Conservation (phyloP, 2,329 filamentous ascomycete species). For the Beauveria sp. region DNA sequence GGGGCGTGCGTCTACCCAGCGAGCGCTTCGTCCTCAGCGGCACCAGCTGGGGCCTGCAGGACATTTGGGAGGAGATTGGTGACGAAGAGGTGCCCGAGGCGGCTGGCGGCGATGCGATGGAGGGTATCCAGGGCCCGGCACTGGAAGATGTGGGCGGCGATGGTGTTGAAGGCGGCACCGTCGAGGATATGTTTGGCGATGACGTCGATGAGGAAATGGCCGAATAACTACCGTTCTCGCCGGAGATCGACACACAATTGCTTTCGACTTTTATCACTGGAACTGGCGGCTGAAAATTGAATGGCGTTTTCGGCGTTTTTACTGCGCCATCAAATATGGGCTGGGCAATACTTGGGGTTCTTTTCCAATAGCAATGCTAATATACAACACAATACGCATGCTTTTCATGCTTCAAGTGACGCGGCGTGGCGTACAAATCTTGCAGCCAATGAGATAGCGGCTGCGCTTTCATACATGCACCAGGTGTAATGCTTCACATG, state of each 20-base stretch:
- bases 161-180: conserved; percentile 40
- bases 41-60: conserved; percentile 55
- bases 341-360: not conserved
- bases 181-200: conserved; percentile 48
- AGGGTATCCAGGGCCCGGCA: conserved; percentile 35
- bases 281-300: not conserved
- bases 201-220: conserved; percentile 52
- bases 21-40: conserved; percentile 63
- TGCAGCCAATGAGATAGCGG: no score
- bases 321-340: not conserved
- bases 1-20: conserved; percentile 58
- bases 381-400: not conserved
- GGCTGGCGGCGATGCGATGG: conserved; percentile 39
- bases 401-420: not conserved
- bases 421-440: no score
- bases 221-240: conserved; percentile 20
- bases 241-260: not conserved
- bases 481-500: no score
- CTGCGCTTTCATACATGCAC: no score
- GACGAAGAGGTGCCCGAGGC: conserved; percentile 32
- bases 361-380: not conserved
- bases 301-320: conserved; percentile 1
- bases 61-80: conserved; percentile 46
- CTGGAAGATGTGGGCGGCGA: conserved; percentile 37
- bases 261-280: not conserved